Conservation (phyloP, 768 basidiomycete genomes). For the Phlegmacium glaucopus region DNA sequence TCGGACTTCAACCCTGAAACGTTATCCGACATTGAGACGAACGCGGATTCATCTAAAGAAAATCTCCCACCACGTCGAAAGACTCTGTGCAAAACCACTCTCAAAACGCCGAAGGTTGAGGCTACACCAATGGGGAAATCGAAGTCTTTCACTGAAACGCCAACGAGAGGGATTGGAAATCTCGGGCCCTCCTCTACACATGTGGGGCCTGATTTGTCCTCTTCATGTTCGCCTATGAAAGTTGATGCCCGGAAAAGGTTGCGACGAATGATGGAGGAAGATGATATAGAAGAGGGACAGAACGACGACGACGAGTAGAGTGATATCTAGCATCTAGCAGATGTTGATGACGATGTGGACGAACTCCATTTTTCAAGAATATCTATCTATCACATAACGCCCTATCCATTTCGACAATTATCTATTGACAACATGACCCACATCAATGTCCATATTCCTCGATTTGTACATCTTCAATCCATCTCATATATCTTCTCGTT, state of each 20-base stretch:
- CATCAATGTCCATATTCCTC: conserved; percentile 1
- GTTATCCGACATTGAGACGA: conserved; percentile 3
- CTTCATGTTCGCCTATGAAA: neutral
- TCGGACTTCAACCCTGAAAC: conserved; percentile 1
- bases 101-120: conserved; percentile 30
- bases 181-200: too few species aligned
- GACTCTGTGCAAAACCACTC: conserved; percentile 25
- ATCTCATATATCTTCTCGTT: conserved; percentile 6
- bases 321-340: neutral
- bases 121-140: neutral
- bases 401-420: conserved; percentile 6
- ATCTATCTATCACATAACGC: conserved; percentile 4
- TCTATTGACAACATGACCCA: conserved; percentile 12
- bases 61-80: conserved; percentile 43
- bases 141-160: neutral
- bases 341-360: neutral
- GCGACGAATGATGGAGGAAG: conserved; percentile 26
- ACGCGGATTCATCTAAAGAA: conserved; percentile 48
- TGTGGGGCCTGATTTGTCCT: neutral
- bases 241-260: conserved; percentile 1
- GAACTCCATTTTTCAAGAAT: neutral
- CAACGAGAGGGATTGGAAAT: neutral
- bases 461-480: conserved; percentile 16
- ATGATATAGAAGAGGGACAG: conserved; percentile 27
- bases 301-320: conserved; percentile 9